Conservation (phyloP, 139 green algal species). For the Tetradesmus lagerheimii region DNA sequence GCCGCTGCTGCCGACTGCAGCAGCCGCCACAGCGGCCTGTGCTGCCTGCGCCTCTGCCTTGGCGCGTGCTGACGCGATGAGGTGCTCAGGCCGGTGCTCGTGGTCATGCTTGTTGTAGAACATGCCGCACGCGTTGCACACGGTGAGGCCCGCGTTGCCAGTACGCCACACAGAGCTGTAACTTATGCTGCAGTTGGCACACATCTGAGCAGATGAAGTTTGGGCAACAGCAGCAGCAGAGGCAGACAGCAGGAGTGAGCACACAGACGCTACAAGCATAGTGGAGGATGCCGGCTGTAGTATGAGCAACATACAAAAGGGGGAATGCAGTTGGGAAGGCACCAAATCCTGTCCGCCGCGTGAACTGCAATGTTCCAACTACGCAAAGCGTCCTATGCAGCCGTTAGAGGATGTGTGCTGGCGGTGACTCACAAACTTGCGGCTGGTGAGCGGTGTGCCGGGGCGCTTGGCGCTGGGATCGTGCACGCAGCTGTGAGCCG, state of each 20-base stretch:
- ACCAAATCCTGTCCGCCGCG: too few relatives aligned
- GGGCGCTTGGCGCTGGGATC: conserved; percentile 7
- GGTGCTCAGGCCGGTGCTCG: conserved; percentile 36
- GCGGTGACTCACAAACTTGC: conserved; percentile 27
- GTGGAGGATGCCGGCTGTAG: too few relatives aligned
- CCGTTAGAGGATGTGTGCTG: too few relatives aligned
- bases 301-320: too few relatives aligned
- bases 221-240: not conserved
- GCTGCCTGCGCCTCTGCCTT: conserved; percentile 2
- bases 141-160: conserved; percentile 22
- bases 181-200: conserved; percentile 33
- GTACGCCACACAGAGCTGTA: conserved; percentile 29
- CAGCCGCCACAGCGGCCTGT: not conserved
- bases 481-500: conserved; percentile 3
- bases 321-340: too few relatives aligned
- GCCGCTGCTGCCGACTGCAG: not conserved
- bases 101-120: conserved; percentile 45
- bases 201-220: conserved; percentile 6
- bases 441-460: conserved; percentile 22
- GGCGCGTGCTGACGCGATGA: conserved; percentile 31
- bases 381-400: too few relatives aligned
- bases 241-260: not conserved
- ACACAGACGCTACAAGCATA: not conserved
- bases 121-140: conserved; percentile 43
- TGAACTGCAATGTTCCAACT: too few relatives aligned